These are phyloP conservation scores for Parasitella parasitica DNA, from an alignment of 371 early-diverging fungal genomes.

Conservation along the genomic window DNA sequence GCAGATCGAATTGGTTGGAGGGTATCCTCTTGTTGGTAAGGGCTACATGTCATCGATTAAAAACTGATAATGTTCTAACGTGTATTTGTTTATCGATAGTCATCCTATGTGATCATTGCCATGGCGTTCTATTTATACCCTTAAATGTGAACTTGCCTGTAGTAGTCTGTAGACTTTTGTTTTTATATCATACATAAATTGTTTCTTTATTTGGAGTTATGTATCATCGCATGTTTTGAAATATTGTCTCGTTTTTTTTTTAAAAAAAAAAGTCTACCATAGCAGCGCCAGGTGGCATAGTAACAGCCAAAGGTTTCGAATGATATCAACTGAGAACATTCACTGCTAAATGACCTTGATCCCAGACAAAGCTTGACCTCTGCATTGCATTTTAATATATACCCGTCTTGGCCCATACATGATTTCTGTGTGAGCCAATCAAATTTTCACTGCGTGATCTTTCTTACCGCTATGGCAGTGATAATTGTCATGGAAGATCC, in stretches of 20 bases:
- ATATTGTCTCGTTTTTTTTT: no score
- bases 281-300: background rate
- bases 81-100: background rate
- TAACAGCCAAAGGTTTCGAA: background rate
- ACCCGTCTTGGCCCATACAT: no score
- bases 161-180: background rate
- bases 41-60: background rate
- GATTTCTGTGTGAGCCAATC: background rate
- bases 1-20: conserved; percentile 82
- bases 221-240: no score
- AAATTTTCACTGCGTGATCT: background rate
- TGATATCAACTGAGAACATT: background rate
- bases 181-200: background rate
- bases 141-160: background rate
- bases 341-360: background rate
- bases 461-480: no score
- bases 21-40: conserved; percentile 69
- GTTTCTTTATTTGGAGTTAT: background rate
- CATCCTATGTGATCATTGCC: conserved; percentile 13
- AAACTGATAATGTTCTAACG: background rate
- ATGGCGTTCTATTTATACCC: conserved; percentile 21
- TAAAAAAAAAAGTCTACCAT: background rate
- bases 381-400: background rate
- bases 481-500: no score
- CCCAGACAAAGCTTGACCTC: no score